Conservation (phyloP, 768 basidiomycete genomes). For the Pulveroboletus ravenelii region DNA sequence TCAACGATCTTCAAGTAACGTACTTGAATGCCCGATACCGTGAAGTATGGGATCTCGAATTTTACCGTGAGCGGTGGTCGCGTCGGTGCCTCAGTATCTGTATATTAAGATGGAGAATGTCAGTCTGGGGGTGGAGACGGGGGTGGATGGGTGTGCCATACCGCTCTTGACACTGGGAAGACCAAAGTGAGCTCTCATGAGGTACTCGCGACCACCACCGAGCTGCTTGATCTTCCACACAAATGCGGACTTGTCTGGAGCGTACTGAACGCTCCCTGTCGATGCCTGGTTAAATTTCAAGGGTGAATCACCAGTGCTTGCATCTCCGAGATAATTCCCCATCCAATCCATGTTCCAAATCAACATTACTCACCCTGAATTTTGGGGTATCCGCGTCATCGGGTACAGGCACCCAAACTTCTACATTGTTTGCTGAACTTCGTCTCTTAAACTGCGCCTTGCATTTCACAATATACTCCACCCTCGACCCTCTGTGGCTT, state of each 20-base stretch:
- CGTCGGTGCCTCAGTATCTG: conserved; percentile 63
- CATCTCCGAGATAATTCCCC: neutral
- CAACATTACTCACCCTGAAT: conserved; percentile 62
- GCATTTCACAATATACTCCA: conserved; percentile 94
- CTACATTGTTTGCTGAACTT: conserved; percentile 97
- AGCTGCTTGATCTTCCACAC: conserved; percentile 99
- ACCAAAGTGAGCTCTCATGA: conserved; percentile 98
- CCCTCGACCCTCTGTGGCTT: conserved; percentile 85
- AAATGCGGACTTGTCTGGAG: conserved; percentile 96
- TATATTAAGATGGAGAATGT: conserved; percentile 40
- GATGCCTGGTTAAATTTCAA: conserved; percentile 58
- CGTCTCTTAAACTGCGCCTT: conserved; percentile 97
- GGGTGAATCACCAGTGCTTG: neutral
- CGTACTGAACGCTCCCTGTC: conserved; percentile 94
- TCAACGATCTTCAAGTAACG: conserved; percentile 98
- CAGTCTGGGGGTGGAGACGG: neutral
- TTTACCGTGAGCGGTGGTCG: conserved; percentile 95
- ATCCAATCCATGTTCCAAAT: neutral
- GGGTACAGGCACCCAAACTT: conserved; percentile 98
- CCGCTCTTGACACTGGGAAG: conserved; percentile 90
- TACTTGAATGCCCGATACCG: conserved; percentile 95
- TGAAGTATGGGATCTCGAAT: conserved; percentile 99
- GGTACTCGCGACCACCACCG: conserved; percentile 91
- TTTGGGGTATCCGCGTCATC: conserved; percentile 98
- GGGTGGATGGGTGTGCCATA: conserved; percentile 34